Base-by-base conservation (phyloP, 495 filamentous ascomycete genomes). In the Cudoniella acicularis region DNA sequence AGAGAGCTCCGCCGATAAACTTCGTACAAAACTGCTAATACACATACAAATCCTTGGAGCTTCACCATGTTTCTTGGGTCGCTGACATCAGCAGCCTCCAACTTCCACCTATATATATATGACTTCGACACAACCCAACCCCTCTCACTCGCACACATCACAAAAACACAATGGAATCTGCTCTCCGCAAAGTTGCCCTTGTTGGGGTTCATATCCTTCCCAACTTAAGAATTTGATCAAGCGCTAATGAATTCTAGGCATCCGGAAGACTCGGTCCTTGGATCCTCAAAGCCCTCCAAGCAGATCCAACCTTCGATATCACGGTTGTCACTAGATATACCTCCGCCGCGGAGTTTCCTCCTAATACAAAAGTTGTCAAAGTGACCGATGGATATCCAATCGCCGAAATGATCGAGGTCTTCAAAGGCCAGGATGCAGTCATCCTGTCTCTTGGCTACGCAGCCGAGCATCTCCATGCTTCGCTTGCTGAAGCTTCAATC, bases 401-500 rank as follows among this genome's bases (percentile, higher is more conserved):
- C 17, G 51, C 36, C 18, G 24, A 54, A 25, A 21, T 54, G 2
- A 10, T 54, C 13, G 11, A 36, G 2, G 51, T 25, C 25, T 54
- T 54, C 25, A 36, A 36, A 54, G 51, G 51, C 11, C 51, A 54
- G 21, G 51, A 54, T 54, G 51, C 51, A 10, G 24, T 54, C 8
- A 18, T 54, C 10, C 27, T 54, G 9, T 24, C 51, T 11, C 25
- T 36, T 16, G 18, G 24, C 25, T 24, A 10, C 21, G 10, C n/a
- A 54, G 24, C 17, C 11, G 6, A 16, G 13, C 25, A 54, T 40
- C 24, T 9, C 24, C 24, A 47, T 4, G 59, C 62, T 3, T 27
- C 52, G 2, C 64, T 82, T n/a, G 69, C 71, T 27, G 52, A 56
- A 10, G 78, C 75, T 20, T 68, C 87, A 1, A 82, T 74, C 3